Conservation (phyloP, 495 filamentous ascomycete species). For the Neurospora pannonica region DNA sequence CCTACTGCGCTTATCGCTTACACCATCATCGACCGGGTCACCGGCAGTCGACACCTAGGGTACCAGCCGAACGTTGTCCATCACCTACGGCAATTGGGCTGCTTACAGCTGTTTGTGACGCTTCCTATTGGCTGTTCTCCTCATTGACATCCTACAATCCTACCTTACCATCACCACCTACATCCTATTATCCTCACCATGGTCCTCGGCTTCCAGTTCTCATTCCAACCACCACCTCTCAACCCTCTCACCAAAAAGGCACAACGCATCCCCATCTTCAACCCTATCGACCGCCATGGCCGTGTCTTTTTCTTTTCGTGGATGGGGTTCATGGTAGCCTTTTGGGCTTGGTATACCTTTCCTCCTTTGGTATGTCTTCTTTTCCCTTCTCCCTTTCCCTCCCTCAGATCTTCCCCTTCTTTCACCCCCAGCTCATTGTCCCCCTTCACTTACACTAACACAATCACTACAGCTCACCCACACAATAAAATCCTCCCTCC, state of each 20-base stretch:
- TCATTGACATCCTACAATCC: not conserved
- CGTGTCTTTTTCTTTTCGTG: constrained; percentile 92
- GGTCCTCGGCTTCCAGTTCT: constrained; percentile 43
- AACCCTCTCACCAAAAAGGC: constrained; percentile 79
- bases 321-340: constrained; percentile 92
- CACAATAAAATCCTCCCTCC: constrained; percentile 69
- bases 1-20: not conserved
- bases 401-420: not conserved
- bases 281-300: constrained; percentile 73
- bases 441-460: not conserved
- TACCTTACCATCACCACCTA: not conserved
- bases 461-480: constrained; percentile 48
- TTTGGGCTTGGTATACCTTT: constrained; percentile 87
- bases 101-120: not conserved
- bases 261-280: constrained; percentile 68
- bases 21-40: not conserved
- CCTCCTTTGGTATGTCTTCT: constrained; percentile 58
- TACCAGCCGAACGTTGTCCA: not conserved
- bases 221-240: constrained; percentile 41
- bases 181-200: constrained; percentile 12
- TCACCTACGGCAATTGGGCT: not conserved
- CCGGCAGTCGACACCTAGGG: not conserved
- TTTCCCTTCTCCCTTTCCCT: too few relatives aligned
- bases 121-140: not conserved
- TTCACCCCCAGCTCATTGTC: not conserved